Percentiles rank a stretch among this genome's conserved stretches.
Conservation (phyloP, 306 rosid genomes). For the Lathyrus sativus region DNA sequence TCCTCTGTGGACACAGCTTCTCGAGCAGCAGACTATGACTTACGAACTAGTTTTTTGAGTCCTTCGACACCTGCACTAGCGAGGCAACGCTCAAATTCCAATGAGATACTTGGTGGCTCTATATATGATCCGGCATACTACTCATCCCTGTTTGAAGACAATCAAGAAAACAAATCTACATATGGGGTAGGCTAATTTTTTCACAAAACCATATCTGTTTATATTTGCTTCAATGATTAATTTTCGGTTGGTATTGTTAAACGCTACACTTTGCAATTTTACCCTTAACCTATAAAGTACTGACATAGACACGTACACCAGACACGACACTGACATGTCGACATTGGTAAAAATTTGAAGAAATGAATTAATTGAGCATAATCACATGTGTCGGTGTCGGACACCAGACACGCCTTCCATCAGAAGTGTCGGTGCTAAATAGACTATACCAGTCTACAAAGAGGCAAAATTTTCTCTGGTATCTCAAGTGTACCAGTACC, state of each 20-base stretch:
- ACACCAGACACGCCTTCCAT: too few species aligned
- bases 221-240: slow-evolving; percentile 29
- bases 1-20: slow-evolving; percentile 59
- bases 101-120: slow-evolving; percentile 89
- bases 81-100: slow-evolving; percentile 69
- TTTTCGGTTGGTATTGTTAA: slow-evolving; percentile 10
- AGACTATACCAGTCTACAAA: not conserved
- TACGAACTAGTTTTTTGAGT: slow-evolving; percentile 83
- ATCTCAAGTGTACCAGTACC: not conserved
- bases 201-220: slow-evolving; percentile 11
- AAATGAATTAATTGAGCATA: too few species aligned
- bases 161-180: slow-evolving; percentile 56
- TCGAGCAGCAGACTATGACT: slow-evolving; percentile 66
- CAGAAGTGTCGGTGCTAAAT: too few species aligned
- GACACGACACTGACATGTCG: too few species aligned
- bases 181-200: slow-evolving; percentile 57
- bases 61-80: slow-evolving; percentile 67
- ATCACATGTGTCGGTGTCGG: too few species aligned
- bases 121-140: slow-evolving; percentile 81
- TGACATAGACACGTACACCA: too few species aligned
- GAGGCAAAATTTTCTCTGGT: not conserved
- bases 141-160: slow-evolving; percentile 85
- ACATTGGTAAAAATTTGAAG: too few species aligned
- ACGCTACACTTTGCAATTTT: slow-evolving; percentile 29
- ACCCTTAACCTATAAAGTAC: not conserved